Base-by-base conservation (phyloP, 2,329 filamentous ascomycete genomes). In the Diaporthe vaccinii region DNA sequence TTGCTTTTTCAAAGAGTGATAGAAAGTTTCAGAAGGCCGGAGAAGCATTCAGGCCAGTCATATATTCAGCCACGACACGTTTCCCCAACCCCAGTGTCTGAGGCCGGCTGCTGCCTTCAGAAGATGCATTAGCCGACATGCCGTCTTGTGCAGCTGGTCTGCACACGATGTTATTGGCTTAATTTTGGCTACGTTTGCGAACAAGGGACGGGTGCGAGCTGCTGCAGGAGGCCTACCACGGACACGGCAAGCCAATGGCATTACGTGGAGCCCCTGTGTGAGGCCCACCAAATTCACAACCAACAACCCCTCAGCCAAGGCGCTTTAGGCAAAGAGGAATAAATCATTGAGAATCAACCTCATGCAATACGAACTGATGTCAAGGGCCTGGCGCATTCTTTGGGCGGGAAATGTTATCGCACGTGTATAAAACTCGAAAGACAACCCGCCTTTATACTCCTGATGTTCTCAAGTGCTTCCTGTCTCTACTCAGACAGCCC, bases 171-270 rank as follows among this genome's bases (percentile, higher is more conserved):
- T 22, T 2, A 44, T 36, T 17, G 22, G 58, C 22, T 28, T 61
- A 28, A 9, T 17, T n/a, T 12, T 53, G 22, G 46, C 14, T 36
- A 49, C 49, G 8, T 69, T 55, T 53, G 49, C 49, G 7, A 14
- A 14, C 17, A 22, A 28, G 28, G 28, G 34, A 28, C 14, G 22
- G 49, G n/a, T 6, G 12, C 8, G 36, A 61, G 58, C 12, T 15
- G 57, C 58, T 72, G 70, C 70, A 62, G 59, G 58, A 65, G 70
- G 57, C 70, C 70, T 53, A 51, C 58, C 46, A 61, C 12, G n/a
- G 20, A 28, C 22, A 53, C 31, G 28, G 34, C 65, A 28, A 53
- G 34, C 65, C 65, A 69, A 69, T 20, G 14, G 49, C 49, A 41
- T 28, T 51, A 41, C 15, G 20, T 14, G 17, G 15, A 22, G 14